Evolutionary conservation across 2,329 filamentous ascomycete species (phyloP).

Genomic region (Neocucurbitaria cava): DNA sequence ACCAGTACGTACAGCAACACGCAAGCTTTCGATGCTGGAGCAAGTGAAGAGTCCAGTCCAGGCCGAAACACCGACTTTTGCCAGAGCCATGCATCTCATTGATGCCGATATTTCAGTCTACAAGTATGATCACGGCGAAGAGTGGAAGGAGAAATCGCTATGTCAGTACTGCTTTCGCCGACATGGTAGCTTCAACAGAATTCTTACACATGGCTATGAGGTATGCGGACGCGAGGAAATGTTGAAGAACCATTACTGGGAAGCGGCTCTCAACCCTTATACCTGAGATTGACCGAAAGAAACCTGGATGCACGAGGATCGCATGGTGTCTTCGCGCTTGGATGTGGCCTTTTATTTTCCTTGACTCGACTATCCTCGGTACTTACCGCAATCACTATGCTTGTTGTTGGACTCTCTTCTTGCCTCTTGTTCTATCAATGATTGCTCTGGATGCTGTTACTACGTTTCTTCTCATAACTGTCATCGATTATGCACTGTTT

Average conservation of each 20-base stretch:
- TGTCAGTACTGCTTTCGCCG: conserved; percentile 39
- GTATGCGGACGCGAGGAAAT: conserved; percentile 32
- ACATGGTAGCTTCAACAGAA: conserved; percentile 31
- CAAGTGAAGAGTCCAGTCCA: conserved; percentile 1
- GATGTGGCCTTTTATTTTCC: neutral
- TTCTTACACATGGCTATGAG: conserved; percentile 35
- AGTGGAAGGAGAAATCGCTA: conserved; percentile 25
- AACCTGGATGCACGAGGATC: neutral
- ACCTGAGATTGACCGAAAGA: neutral
- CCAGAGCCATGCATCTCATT: conserved; percentile 36
- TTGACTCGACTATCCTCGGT: neutral
- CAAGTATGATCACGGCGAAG: conserved; percentile 32
- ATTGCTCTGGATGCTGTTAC: neutral
- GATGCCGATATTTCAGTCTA: conserved; percentile 36
- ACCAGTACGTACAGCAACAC: conserved; percentile 3
- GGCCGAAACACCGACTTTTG: conserved; percentile 29
- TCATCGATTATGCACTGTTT: neutral
- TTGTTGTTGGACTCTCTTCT: neutral
- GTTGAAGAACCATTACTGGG: conserved; percentile 42
- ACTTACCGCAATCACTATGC: neutral
- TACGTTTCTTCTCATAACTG: neutral
- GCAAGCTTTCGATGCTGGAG: conserved; percentile 5
- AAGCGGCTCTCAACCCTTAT: conserved; percentile 7
- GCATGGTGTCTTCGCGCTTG: neutral
- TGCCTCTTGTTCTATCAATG: neutral